Percentiles rank a stretch among this genome's conserved stretches.
Evolutionary conservation across 2,329 filamentous ascomycete species (phyloP).

Genomic region (Cladophialophora immunda): DNA sequence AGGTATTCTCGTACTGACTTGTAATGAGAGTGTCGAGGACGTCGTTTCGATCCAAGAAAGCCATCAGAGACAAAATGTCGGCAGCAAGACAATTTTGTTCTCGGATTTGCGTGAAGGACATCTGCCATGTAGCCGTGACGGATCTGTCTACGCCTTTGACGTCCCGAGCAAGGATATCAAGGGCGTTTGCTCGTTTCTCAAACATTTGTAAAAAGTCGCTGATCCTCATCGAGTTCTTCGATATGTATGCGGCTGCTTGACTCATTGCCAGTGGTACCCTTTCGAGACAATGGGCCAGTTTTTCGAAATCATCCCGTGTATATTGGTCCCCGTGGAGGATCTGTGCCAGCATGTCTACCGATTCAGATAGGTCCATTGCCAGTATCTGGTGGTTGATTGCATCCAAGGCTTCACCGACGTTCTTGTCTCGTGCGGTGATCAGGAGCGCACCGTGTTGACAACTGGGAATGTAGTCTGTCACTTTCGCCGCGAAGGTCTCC

Average conservation of each 20-base stretch:
- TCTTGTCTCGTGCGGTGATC: conserved; percentile 34
- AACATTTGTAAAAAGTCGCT: no score
- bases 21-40: conserved; percentile 41
- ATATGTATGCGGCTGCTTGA: no score
- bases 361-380: no score
- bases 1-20: neutral
- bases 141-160: conserved; percentile 6
- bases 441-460: conserved; percentile 30
- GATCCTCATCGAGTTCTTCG: no score
- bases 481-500: conserved; percentile 1
- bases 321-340: no score
- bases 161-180: no score
- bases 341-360: no score
- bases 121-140: conserved; percentile 45
- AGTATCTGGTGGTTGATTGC: no score
- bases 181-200: no score
- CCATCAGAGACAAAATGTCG: conserved; percentile 44
- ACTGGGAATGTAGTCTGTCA: conserved; percentile 29
- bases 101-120: conserved; percentile 47
- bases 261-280: no score
- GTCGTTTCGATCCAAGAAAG: conserved; percentile 44
- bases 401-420: conserved; percentile 1
- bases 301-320: no score
- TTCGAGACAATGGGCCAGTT: no score
- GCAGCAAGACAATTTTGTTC: conserved; percentile 40